Evolutionary conservation across 192 early-diverging fungal genomes (phyloP), one percentile per base, ranked within the genome.

Genomic region (Radiomyces spectabilis): DNA sequence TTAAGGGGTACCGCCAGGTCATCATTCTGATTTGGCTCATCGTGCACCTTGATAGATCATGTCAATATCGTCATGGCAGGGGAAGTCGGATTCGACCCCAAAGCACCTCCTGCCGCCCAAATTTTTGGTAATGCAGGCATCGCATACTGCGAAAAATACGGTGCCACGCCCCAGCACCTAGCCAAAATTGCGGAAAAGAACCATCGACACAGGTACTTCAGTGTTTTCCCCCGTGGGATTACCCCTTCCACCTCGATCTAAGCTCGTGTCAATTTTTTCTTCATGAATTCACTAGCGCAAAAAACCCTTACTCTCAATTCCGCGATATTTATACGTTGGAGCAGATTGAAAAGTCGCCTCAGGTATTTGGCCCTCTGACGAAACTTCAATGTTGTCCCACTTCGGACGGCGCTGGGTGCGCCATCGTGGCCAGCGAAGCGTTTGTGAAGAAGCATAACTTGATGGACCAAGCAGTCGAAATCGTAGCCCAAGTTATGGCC

Each of bases 331-430:
- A 76, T 48, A 71, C 81, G 5, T 59, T 84, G 53, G 82, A 84
- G 19, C 76, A 86, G 57, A 63, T 86, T 6, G 70, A 80, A 47
- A 55, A 73, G 15, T 81, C 84, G 2, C 69, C 69, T 50, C 77
- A 72, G 24, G 69, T 88, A 8, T 85, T 77, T 65, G 86, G 83
- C n/a, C 84, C 84, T 7, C 45, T 88, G 49, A 86, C 83, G 31
- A 77, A 85, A 51, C 70, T 88, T 9, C 84, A 87, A 65, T 88
- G 86, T 68, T 85, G 80, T 54, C 84, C 86, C 24, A 88, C 83
- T 10, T 85, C 84, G 1, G 86, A 88, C 52, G 86, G 86, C 16
- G 73, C 83, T 24, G 84, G 72, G 19, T 80, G 78, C 55, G 80
- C 58, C 16, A 76, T 88, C 41, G 43, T 88, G n/a, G 77, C 78